Evolutionary conservation across 352 stramenopile species (phyloP), one percentile per base, ranked within the genome.

Genomic region (Globisporangium irregulare): DNA sequence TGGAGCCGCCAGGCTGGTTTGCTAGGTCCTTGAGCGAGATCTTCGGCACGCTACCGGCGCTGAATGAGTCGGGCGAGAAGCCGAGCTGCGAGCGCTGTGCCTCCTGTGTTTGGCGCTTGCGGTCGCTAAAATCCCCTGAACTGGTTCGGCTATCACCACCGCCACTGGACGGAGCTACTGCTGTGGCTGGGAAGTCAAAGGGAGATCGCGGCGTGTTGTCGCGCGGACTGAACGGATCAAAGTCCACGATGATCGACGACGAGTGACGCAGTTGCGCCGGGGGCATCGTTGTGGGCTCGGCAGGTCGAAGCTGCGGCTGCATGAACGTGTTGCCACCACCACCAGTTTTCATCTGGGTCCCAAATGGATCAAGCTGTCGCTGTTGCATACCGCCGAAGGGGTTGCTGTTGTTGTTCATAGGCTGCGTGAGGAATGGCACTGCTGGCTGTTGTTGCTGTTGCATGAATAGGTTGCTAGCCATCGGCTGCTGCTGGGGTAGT

Each of bases 201-300:
- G 79, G 82, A 20, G 73, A 74, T 5, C 68, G 79, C 18, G 85
- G 83, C 14, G 78, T 91, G 20, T 74, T 74, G 20, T 77, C 79
- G 34, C 80, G 81, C 4, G 79, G 81, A 67, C 82, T 89, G 70
- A 90, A 93, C 2, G 84, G 82, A 38, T 91, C 84, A 73, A 93
- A 91, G 62, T 93, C 83, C 12, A 85, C 66, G 46, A 93, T 79
- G 3, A 75, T 93, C 22, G 82, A 77, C 38, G 68, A 68, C 73
- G 77, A 73, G 38, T 74, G 62, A 36, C 58, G 69, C 41, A 81
- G 70, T 9, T 70, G 70, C 9, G 58, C 55, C 3, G 77, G 62
- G 73, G 73, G 68, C 67, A 64, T 46, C 8, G 73, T 75, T 5
- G 73, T 76, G 12, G 73, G 74, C 46, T 81, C 77, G 9, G 77